phyloP scores from a whole-genome alignment of 768 basidiomycete species.

The Tulasnella sp. region DNA sequence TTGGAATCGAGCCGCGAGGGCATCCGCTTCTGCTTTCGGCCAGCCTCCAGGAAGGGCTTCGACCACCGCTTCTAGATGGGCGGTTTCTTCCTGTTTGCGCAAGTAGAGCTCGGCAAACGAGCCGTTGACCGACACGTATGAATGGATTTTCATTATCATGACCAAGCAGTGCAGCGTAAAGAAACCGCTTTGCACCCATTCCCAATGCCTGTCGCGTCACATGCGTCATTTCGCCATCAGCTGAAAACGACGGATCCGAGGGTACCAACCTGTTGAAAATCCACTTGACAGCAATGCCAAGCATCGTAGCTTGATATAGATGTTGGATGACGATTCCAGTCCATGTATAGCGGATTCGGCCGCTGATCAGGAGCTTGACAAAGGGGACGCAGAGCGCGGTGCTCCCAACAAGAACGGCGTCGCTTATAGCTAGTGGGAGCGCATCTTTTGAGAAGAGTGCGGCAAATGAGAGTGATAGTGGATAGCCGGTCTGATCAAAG shows the following conservation, averaged over 20 bases:
- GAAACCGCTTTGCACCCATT: conserved; percentile 93
- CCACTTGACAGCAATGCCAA: conserved; percentile 72
- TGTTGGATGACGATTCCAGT: conserved; percentile 67
- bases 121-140: conserved; percentile 81
- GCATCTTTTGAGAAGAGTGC: conserved; percentile 80
- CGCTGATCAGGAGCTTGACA: conserved; percentile 57
- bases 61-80: conserved; percentile 34
- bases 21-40: conserved; percentile 41
- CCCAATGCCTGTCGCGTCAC: conserved; percentile 59
- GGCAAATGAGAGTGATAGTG: conserved; percentile 70
- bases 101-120: conserved; percentile 46
- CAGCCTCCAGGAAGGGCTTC: conserved; percentile 50
- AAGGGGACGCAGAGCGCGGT: conserved; percentile 67
- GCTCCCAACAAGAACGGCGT: conserved; percentile 63
- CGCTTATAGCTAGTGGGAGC: conserved; percentile 67
- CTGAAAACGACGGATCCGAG: neutral
- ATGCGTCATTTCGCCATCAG: neutral
- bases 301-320: conserved; percentile 54
- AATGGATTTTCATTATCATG: conserved; percentile 95
- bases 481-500: conserved; percentile 64
- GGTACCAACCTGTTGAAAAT: conserved; percentile 63
- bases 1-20: conserved; percentile 33
- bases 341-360: conserved; percentile 65
- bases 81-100: conserved; percentile 35
- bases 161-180: conserved; percentile 77